phyloP scores from a whole-genome alignment of 2,329 filamentous ascomycete species.

The Myotisia sp. region DNA sequence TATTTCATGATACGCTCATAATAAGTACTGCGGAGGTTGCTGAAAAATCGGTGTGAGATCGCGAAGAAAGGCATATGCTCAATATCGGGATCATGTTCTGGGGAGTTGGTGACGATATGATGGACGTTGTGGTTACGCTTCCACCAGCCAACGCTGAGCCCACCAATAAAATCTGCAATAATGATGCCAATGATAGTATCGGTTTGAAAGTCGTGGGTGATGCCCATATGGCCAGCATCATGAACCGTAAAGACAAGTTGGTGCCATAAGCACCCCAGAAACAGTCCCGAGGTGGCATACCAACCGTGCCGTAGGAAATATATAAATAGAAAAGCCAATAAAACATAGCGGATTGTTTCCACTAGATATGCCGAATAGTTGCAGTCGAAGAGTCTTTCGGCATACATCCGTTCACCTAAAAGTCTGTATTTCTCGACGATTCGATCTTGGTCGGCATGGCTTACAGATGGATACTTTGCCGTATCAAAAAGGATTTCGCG shows the following conservation, averaged over 20 bases:
- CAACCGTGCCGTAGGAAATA: constrained; percentile 47
- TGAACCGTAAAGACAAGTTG: constrained; percentile 89
- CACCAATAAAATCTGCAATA: constrained; percentile 78
- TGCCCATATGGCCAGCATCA: constrained; percentile 93
- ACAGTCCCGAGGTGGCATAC: constrained; percentile 56
- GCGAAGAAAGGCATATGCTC: constrained; percentile 82
- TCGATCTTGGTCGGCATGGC: constrained; percentile 55
- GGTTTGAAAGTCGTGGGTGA: constrained; percentile 74
- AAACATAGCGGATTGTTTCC: constrained; percentile 57
- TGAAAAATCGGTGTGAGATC: constrained; percentile 66
- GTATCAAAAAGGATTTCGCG: constrained; percentile 63
- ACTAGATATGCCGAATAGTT: constrained; percentile 66
- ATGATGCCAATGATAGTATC: constrained; percentile 81
- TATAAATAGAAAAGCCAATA: constrained; percentile 51
- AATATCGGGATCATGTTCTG: constrained; percentile 93
- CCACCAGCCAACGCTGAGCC: constrained; percentile 91
- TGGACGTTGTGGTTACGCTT: constrained; percentile 93
- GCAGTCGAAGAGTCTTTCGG: constrained; percentile 68
- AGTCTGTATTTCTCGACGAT: constrained; percentile 73
- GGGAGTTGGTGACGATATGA: constrained; percentile 87
- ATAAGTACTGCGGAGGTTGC: constrained; percentile 60
- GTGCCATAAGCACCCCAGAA: constrained; percentile 78
- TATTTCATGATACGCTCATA: constrained; percentile 70
- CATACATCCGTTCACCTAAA: constrained; percentile 56
- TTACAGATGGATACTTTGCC: constrained; percentile 66